These are phyloP conservation scores for Geotrichum fermentans DNA, from an alignment of 1,139 yeast species.

Conservation along the genomic window DNA sequence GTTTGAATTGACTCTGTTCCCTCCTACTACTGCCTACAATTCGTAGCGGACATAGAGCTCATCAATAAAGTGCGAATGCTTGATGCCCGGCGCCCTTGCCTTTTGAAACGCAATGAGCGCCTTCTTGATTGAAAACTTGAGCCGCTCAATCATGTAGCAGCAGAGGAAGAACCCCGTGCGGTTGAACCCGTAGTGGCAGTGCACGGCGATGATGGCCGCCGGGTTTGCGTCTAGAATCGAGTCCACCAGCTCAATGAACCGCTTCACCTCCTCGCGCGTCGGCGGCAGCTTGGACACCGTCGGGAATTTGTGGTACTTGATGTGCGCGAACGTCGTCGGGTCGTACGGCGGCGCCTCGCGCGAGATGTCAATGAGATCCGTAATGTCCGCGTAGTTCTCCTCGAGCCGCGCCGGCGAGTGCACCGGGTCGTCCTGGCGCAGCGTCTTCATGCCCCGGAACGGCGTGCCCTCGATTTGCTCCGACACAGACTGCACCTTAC, in stretches of 20 bases:
- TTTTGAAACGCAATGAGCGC: slow-evolving; percentile 57
- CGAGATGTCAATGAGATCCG: slow-evolving; percentile 66
- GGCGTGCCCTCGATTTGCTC: slow-evolving; percentile 45
- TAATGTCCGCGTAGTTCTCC: slow-evolving; percentile 44
- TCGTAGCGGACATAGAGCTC: slow-evolving; percentile 63
- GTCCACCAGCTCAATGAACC: slow-evolving; percentile 53
- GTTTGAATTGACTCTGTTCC: no score
- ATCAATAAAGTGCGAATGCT: slow-evolving; percentile 73
- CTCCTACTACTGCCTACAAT: no score
- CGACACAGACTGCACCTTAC: slow-evolving; percentile 48
- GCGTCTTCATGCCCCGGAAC: slow-evolving; percentile 68
- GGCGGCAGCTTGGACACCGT: slow-evolving; percentile 79
- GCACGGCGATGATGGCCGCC: slow-evolving; percentile 52
- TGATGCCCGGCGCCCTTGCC: slow-evolving; percentile 68
- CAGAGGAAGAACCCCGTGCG: slow-evolving; percentile 73
- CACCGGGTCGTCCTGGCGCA: slow-evolving; percentile 56
- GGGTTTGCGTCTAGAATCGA: slow-evolving; percentile 38
- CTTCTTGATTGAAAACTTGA: slow-evolving; percentile 57
- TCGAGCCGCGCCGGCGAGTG: slow-evolving; percentile 62
- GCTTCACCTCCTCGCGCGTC: slow-evolving; percentile 53
- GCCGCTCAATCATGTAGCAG: slow-evolving; percentile 58
- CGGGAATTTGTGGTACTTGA: slow-evolving; percentile 64
- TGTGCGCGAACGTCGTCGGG: slow-evolving; percentile 50
- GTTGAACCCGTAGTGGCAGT: slow-evolving; percentile 80
- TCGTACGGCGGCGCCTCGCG: slow-evolving; percentile 74